Conservation (phyloP, 1,139 yeast genomes). For the Pichia sp. region DNA sequence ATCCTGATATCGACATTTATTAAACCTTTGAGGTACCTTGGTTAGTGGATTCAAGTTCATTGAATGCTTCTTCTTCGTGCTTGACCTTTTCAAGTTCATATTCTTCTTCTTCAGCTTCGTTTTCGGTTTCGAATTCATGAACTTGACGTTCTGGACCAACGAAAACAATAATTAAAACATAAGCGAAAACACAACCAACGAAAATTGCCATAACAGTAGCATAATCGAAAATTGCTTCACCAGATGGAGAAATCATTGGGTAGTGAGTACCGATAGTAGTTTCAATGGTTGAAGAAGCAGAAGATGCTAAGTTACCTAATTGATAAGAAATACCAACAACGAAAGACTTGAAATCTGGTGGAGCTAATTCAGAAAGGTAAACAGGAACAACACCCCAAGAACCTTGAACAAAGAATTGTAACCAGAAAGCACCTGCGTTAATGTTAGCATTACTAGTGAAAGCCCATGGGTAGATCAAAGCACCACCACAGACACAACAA, state of each 20-base stretch:
- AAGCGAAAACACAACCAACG: slow-evolving; percentile 74
- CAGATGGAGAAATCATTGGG: slow-evolving; percentile 44
- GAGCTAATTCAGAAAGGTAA: slow-evolving; percentile 74
- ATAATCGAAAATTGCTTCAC: slow-evolving; percentile 44
- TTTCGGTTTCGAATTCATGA: slow-evolving; percentile 22
- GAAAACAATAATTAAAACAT: slow-evolving; percentile 53
- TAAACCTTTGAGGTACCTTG: slow-evolving; percentile 9
- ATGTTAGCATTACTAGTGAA: slow-evolving; percentile 53
- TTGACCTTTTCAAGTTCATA: slow-evolving; percentile 18
- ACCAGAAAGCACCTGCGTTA: slow-evolving; percentile 75
- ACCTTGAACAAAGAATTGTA: slow-evolving; percentile 83
- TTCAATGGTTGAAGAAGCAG: slow-evolving; percentile 84
- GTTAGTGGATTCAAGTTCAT: slow-evolving; percentile 6
- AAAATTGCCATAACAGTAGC: slow-evolving; percentile 79
- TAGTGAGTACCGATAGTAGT: slow-evolving; percentile 68
- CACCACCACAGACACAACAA: slow-evolving; percentile 69
- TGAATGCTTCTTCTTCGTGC: slow-evolving; percentile 16
- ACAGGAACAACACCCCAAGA: slow-evolving; percentile 88
- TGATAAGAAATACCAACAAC: slow-evolving; percentile 78
- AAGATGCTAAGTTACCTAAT: slow-evolving; percentile 79
- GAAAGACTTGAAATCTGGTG: slow-evolving; percentile 72
- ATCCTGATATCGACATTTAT: not conserved
- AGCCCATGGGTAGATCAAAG: slow-evolving; percentile 66
- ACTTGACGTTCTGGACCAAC: slow-evolving; percentile 73
- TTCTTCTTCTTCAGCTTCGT: slow-evolving; percentile 18